Conservation (phyloP, 139 green algal species). For the Chlorella sp. region DNA sequence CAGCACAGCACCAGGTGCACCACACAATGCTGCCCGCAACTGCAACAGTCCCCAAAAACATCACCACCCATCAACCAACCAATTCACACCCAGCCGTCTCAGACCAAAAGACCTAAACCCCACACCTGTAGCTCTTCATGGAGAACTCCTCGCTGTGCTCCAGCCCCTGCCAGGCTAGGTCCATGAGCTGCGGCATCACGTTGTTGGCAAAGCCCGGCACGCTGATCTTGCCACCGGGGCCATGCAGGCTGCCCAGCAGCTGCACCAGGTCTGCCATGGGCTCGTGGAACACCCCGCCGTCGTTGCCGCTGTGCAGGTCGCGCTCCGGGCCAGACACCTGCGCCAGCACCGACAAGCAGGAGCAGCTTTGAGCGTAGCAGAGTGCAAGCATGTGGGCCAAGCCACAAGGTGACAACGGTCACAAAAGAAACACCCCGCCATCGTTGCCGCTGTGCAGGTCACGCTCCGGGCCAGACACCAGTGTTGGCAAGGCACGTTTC, state of each 20-base stretch:
- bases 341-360: not conserved
- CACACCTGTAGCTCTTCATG: constrained; percentile 27
- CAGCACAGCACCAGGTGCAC: no score
- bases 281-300: constrained; percentile 92
- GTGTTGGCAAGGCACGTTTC: no score
- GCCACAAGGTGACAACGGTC: no score
- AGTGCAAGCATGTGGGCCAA: no score
- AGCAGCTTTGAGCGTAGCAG: no score
- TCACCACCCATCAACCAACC: no score
- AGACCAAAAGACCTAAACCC: no score
- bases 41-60: no score
- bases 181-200: constrained; percentile 62
- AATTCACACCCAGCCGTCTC: no score
- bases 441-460: constrained; percentile 95
- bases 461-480: constrained; percentile 62
- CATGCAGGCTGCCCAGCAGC: not conserved
- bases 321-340: constrained; percentile 64
- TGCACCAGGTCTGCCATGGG: constrained; percentile 86
- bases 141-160: constrained; percentile 53
- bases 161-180: constrained; percentile 43
- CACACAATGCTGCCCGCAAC: no score
- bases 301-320: constrained; percentile 92
- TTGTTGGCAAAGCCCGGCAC: constrained; percentile 84
- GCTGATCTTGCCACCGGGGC: constrained; percentile 37
- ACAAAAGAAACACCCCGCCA: constrained; percentile 89